Evolutionary conservation across 306 rosid species (phyloP).

Genomic region (Begonia loranthoides): DNA sequence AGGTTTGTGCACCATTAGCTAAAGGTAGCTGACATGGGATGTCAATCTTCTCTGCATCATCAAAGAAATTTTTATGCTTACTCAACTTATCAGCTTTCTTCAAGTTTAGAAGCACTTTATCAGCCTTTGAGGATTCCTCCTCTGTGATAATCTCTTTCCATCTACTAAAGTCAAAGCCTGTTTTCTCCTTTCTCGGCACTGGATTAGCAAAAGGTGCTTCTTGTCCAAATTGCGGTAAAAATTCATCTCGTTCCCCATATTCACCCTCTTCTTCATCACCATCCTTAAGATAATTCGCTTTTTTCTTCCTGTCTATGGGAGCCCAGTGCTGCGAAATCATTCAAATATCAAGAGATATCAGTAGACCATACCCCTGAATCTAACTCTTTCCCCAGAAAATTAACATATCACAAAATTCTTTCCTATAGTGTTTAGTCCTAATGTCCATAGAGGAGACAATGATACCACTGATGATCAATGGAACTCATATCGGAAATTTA

Average conservation of each 20-base stretch:
- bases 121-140: conserved; percentile 21
- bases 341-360: conserved; percentile 9
- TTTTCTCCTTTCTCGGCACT: conserved; percentile 44
- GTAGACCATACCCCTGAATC: conserved; percentile 1
- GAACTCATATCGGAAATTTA: too few species aligned
- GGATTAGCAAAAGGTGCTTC: conserved; percentile 52
- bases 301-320: conserved; percentile 30
- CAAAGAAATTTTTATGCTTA: conserved; percentile 13
- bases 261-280: conserved; percentile 13
- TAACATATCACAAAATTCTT: too few species aligned
- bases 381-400: conserved; percentile 5
- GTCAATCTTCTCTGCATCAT: conserved; percentile 16
- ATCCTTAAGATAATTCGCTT: conserved; percentile 13
- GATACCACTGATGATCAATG: too few species aligned
- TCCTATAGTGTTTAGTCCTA: too few species aligned
- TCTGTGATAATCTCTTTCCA: conserved; percentile 44
- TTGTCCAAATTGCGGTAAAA: conserved; percentile 25
- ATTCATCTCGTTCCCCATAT: conserved; percentile 29
- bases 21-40: conserved; percentile 8
- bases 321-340: conserved; percentile 60
- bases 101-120: conserved; percentile 8
- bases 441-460: too few species aligned
- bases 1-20: conserved; percentile 1
- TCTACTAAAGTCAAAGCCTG: conserved; percentile 44
- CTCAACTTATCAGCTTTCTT: conserved; percentile 14